Evolutionary conservation across 2,329 filamentous ascomycete species (phyloP).

Genomic region (Xylariaceae sp.): DNA sequence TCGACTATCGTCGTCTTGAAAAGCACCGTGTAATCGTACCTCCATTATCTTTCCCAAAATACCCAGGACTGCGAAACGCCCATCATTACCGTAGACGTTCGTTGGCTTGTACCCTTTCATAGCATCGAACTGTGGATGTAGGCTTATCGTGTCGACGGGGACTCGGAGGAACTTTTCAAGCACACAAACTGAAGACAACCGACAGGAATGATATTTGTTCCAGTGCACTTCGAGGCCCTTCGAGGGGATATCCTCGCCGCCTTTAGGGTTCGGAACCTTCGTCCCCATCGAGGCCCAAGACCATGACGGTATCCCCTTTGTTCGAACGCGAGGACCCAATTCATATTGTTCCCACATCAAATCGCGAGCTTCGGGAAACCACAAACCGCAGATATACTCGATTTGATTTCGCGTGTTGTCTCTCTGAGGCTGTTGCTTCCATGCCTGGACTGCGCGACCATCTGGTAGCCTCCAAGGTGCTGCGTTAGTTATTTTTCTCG

Average conservation of each 20-base stretch:
- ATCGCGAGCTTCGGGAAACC: not conserved
- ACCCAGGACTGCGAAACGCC: slow-evolving; percentile 1
- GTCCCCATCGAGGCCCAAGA: slow-evolving; percentile 6
- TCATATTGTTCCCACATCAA: slow-evolving; percentile 7
- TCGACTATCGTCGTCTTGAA: slow-evolving; percentile 1
- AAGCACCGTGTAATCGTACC: not conserved
- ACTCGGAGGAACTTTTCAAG: slow-evolving; percentile 1
- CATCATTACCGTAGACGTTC: slow-evolving; percentile 4
- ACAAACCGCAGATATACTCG: slow-evolving; percentile 2
- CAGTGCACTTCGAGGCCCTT: not conserved
- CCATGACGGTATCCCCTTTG: slow-evolving; percentile 3
- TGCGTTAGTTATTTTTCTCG: too few relatives aligned
- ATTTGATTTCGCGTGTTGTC: too few relatives aligned
- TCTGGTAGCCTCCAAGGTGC: too few relatives aligned
- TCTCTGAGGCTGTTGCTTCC: not conserved
- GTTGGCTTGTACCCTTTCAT: not conserved
- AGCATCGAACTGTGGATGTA: not conserved
- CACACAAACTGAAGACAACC: not conserved
- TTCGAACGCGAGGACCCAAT: not conserved
- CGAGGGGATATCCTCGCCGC: not conserved
- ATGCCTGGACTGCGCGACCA: not conserved
- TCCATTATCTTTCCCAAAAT: not conserved
- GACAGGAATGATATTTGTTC: not conserved
- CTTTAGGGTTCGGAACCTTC: not conserved
- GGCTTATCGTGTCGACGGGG: not conserved